These are phyloP conservation scores for Pluteus cervinus DNA, from an alignment of 768 basidiomycete genomes.

Conservation along the genomic window DNA sequence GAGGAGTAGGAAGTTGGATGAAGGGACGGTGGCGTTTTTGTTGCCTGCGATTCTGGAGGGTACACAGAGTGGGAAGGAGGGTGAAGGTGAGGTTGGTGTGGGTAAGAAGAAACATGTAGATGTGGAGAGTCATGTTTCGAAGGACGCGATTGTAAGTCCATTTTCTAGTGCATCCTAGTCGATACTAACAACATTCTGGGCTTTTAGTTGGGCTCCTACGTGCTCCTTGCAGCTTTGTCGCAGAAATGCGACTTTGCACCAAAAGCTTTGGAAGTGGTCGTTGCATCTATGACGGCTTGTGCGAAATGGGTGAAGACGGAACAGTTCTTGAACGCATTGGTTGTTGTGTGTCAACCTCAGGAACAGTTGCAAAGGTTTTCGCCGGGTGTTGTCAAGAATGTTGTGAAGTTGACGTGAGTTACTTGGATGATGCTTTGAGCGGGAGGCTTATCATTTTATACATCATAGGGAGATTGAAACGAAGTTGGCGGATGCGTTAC, in stretches of 20 bases:
- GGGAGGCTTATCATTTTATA: conserved; percentile 9
- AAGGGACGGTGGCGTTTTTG: conserved; percentile 59
- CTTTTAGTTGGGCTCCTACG: conserved; percentile 64
- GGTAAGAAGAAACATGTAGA: too few relatives aligned
- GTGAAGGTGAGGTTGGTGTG: conserved; percentile 44
- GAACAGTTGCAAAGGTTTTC: conserved; percentile 43
- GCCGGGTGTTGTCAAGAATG: conserved; percentile 28
- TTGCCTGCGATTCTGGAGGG: conserved; percentile 61
- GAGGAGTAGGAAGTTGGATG: conserved; percentile 48
- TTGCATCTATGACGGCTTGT: conserved; percentile 46
- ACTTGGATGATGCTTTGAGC: conserved; percentile 20
- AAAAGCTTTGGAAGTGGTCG: conserved; percentile 52
- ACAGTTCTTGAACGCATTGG: conserved; percentile 59
- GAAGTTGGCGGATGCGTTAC: conserved; percentile 10
- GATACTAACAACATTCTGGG: not conserved
- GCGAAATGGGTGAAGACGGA: conserved; percentile 41
- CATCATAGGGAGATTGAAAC: conserved; percentile 9
- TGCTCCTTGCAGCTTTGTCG: conserved; percentile 66
- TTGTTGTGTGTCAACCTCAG: conserved; percentile 64
- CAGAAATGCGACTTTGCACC: conserved; percentile 56
- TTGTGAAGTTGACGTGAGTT: conserved; percentile 48
- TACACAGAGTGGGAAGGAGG: conserved; percentile 31
- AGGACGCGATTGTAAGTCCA: not conserved
- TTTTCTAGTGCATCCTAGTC: not conserved
- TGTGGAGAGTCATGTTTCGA: too few relatives aligned